phyloP scores from a whole-genome alignment of 2,329 filamentous ascomycete species.

The Aspergillus novofumigatus region DNA sequence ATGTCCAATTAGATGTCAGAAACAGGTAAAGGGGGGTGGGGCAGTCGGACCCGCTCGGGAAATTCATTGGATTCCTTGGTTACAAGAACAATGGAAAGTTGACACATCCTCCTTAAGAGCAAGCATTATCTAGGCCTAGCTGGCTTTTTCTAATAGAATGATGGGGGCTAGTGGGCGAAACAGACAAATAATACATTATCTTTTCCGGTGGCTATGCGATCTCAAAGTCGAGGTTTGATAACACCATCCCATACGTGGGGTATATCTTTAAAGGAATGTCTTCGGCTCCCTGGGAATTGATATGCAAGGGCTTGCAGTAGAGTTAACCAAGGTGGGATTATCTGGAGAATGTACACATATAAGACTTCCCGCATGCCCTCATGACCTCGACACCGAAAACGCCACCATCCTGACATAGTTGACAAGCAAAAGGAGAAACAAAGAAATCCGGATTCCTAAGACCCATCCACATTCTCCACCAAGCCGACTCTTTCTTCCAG shows the following conservation, averaged over 20 bases:
- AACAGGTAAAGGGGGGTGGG: neutral
- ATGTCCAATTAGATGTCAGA: conserved; percentile 18
- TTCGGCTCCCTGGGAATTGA: neutral
- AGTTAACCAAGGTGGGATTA: neutral
- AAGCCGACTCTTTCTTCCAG: neutral
- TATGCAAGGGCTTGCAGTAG: neutral
- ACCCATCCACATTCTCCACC: neutral
- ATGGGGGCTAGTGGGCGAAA: neutral
- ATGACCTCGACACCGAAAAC: neutral
- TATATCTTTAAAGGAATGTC: neutral
- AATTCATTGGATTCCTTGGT: neutral
- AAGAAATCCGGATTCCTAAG: neutral
- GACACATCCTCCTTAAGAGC: neutral
- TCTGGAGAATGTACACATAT: neutral
- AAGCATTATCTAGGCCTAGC: neutral
- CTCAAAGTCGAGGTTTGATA: neutral
- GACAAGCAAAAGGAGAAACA: neutral
- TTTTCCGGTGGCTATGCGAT: neutral
- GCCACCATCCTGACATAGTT: neutral
- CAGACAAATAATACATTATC: neutral
- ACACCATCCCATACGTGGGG: neutral
- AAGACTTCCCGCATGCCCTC: neutral
- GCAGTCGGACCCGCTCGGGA: neutral
- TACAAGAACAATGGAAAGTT: neutral
- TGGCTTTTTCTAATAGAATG: neutral